Base-by-base conservation (phyloP, 306 rosid genomes). In the Dryas drummondii region DNA sequence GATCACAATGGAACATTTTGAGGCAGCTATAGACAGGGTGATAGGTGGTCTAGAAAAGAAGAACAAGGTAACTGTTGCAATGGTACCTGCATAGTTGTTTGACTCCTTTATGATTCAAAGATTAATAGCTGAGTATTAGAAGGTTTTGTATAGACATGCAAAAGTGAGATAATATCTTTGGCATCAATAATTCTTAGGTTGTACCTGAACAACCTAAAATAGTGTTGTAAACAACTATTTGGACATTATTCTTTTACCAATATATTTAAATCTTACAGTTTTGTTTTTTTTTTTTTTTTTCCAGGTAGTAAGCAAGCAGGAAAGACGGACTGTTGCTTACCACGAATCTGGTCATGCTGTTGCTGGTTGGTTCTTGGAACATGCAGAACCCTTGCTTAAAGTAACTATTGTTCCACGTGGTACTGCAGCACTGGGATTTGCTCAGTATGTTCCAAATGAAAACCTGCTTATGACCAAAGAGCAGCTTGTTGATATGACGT, bases 291-390 rank as follows among this genome's bases (percentile, higher is more conserved):
- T 72, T 11, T 15, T 72, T 46, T 14, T 46, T 59, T 46, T 77
- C 78, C 89, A 94, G 97, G 97, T 94, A 14, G 87, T 91, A 79
- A 91, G 97, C 89, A 91, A 91, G 87, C 75, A 74, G 82, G 98
- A 94, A 80, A 85, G 98, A 66, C 87, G 93, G 6, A 94, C 98
- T 66, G 97, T 94, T 65, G 98, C 98, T 26, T 94, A 88, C 78
- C 98, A 90, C 77, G 98, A 94, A 83, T 86, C 97, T 17, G 98
- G 98, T 66, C 98, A 94, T 86, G 98, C 98, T 65, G 97, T 94
- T 75, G 52, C 85, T 14, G 97, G 96, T 60, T 94, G 98, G 98
- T 94, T 91, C 84, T 90, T 94, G 63, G 97, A 90, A 78, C 82
- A 91, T 47, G 88, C 96, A 3, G 96, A 91, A 63, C 98, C 97